Evolutionary conservation across 2,329 filamentous ascomycete species (phyloP), one percentile per base, ranked within the genome.

Genomic region (Chrysoporthe deuterocubensis): DNA sequence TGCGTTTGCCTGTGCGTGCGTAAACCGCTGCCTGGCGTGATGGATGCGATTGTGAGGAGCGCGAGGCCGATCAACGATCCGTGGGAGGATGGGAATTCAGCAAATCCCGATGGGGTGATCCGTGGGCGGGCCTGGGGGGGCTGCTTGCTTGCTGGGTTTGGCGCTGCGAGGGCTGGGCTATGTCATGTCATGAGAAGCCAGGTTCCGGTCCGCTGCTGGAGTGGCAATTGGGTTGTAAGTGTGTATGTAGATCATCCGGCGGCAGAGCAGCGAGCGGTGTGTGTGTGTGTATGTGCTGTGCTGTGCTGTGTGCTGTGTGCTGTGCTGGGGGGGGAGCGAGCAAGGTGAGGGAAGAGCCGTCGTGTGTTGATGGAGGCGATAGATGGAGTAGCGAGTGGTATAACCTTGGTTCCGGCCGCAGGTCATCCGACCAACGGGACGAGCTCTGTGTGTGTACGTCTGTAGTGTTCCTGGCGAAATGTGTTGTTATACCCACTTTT

Each of bases 401-500:
- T 52, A 67, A 69, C 59, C 56, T 61, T 64, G 65, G 61, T 64
- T 64, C 26, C 26, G 42, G 16, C 16, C 52, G 62, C 54, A 59
- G 52, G 52, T 43, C 18, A 32, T 48, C 8, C 16, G 42, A 40
- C 54, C 62, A 48, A 58, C 26, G 52, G 54, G 42, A 48, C 26
- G 26, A 26, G 26, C 26, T 26, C 26, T 26, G 34, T 46, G 2
- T 14, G 43, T 46, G 54, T 21, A 37, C 26, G 26, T 26, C 2
- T 26, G 26, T 26, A 2, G 26, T 26, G 16, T 59, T 37, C 40
- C 52, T 48, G 62, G 66, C 60, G 56, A 52, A 34, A 65, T 63
- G 66, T 60, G 61, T 57, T 68, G 48, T 67, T 59, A 69, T 65
- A 69, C 68, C 68, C 68, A 69, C 68, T 65, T 65, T 69, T 66